Evolutionary conservation across 192 early-diverging fungal genomes (phyloP).

Genomic region (Coemansia sp.): DNA sequence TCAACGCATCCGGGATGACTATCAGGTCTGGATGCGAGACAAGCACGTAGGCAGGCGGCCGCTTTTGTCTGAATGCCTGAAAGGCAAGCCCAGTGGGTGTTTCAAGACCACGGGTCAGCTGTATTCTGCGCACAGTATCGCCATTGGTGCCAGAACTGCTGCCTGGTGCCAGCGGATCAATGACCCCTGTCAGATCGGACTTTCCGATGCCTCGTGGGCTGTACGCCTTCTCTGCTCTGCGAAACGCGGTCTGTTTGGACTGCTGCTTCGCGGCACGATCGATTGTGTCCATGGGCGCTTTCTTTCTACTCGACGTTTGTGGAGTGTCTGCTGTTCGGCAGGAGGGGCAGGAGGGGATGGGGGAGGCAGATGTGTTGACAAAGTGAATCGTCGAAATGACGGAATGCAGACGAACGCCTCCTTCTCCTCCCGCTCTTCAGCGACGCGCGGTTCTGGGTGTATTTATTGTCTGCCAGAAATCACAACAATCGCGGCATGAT

Average conservation of each 20-base stretch:
- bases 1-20: conserved; percentile 77
- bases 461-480: neutral
- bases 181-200: conserved; percentile 57
- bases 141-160: neutral
- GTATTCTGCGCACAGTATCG: conserved; percentile 21
- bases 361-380: neutral
- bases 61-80: conserved; percentile 22
- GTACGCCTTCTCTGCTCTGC: conserved; percentile 66
- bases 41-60: conserved; percentile 43
- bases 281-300: conserved; percentile 3
- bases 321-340: neutral
- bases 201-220: conserved; percentile 48
- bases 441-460: neutral
- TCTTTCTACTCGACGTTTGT: neutral
- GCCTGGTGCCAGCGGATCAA: conserved; percentile 54
- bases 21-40: conserved; percentile 66
- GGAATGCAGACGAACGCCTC: neutral
- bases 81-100: conserved; percentile 24
- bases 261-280: conserved; percentile 1
- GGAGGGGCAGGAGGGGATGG: neutral
- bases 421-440: neutral
- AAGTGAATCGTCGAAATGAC: neutral
- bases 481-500: neutral
- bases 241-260: conserved; percentile 66
- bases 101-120: conserved; percentile 29